These are phyloP conservation scores for Ciborinia camelliae DNA, from an alignment of 2,329 filamentous ascomycete species.

Conservation along the genomic window DNA sequence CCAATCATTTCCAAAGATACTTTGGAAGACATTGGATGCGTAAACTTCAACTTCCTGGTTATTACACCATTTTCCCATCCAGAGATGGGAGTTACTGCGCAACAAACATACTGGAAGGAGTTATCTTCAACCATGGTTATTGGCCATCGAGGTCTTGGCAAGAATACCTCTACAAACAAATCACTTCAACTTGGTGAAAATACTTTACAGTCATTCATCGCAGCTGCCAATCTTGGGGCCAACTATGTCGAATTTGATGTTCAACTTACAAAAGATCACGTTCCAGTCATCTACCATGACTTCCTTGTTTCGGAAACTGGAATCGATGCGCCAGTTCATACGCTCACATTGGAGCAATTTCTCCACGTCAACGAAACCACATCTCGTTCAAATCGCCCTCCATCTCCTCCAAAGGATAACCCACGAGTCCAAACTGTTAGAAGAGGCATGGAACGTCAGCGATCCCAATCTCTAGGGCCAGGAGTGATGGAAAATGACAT, in stretches of 20 bases:
- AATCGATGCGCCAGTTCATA: conserved; percentile 94
- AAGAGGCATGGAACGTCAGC: conserved; percentile 35
- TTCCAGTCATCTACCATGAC: conserved; percentile 97
- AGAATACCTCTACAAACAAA: conserved; percentile 79
- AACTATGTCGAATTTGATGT: conserved; percentile 79
- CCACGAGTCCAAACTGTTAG: conserved; percentile 27
- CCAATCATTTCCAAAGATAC: conserved; percentile 73
- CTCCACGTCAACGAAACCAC: conserved; percentile 66
- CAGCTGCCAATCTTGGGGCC: conserved; percentile 86
- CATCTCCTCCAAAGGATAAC: conserved; percentile 42
- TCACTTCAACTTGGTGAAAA: conserved; percentile 96
- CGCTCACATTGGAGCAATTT: conserved; percentile 91
- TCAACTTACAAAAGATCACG: conserved; percentile 96
- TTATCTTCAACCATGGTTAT: conserved; percentile 82
- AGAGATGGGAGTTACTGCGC: conserved; percentile 85
- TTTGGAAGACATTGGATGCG: conserved; percentile 85
- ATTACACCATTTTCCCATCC: conserved; percentile 93
- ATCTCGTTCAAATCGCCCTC: conserved; percentile 45
- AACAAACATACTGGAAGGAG: conserved; percentile 96
- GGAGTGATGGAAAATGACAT: conserved; percentile 32
- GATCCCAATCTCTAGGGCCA: conserved; percentile 38
- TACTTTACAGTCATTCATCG: conserved; percentile 92
- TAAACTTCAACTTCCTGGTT: conserved; percentile 96
- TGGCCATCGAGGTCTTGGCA: conserved; percentile 73
- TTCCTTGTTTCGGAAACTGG: conserved; percentile 97